Evolutionary conservation across 2,329 filamentous ascomycete species (phyloP).

Genomic region (Cladobotryum mycophilum): DNA sequence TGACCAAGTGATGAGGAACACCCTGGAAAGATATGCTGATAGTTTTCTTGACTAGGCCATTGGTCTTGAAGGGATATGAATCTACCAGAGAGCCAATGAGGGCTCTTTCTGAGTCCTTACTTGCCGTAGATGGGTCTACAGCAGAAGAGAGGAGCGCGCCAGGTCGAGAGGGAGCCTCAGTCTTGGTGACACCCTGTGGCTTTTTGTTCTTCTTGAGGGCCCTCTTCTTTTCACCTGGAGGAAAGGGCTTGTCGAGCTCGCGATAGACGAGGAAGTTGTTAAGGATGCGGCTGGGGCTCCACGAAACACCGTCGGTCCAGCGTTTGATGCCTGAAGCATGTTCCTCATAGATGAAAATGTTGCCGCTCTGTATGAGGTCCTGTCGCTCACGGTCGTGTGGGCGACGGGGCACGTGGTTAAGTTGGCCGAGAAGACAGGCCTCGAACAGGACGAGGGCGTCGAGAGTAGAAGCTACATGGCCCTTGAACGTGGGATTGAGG

Average conservation of each 20-base stretch:
- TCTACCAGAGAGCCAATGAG: constrained; percentile 81
- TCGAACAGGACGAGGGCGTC: constrained; percentile 80
- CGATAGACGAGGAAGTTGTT: constrained; percentile 83
- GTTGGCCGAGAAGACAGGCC: constrained; percentile 62
- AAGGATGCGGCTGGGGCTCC: constrained; percentile 83
- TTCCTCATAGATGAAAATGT: constrained; percentile 89
- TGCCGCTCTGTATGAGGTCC: constrained; percentile 73
- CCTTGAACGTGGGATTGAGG: constrained; percentile 59
- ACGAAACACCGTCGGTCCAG: constrained; percentile 88
- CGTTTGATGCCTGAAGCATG: constrained; percentile 85
- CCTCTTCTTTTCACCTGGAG: constrained; percentile 77
- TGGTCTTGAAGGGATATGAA: constrained; percentile 78
- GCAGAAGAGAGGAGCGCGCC: constrained; percentile 11
- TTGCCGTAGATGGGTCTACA: constrained; percentile 13
- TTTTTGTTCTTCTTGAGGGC: constrained; percentile 64
- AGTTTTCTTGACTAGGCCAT: constrained; percentile 85
- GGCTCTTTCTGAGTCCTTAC: constrained; percentile 30
- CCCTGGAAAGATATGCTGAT: constrained; percentile 73
- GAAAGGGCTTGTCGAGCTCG: constrained; percentile 71
- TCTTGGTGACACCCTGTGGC: constrained; percentile 32
- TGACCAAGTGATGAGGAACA: constrained; percentile 77
- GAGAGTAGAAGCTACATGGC: constrained; percentile 60
- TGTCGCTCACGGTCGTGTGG: constrained; percentile 80
- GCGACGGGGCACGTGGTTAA: constrained; percentile 72
- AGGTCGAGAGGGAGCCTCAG: constrained; percentile 20